Base-by-base conservation (phyloP, 768 basidiomycete species). In the Mycena polygramma region DNA sequence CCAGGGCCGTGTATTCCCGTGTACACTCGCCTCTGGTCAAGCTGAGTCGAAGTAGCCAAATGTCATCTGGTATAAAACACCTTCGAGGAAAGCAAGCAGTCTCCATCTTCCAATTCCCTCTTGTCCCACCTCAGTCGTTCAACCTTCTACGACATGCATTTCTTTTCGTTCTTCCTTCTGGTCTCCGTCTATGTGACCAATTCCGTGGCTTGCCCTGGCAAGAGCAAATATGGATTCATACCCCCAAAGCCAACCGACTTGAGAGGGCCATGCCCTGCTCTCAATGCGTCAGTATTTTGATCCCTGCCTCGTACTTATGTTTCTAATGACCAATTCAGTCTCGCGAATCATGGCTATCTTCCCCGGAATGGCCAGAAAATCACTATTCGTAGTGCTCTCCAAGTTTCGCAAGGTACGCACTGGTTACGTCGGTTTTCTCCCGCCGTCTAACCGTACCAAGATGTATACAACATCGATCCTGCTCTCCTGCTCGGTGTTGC, bases 281-380 rank as follows among this genome's bases (percentile, higher is more conserved):
- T 73, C 7, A 73, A 70, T 30, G 52, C 72, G 68, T 73, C 57
- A 54, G 68, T 57, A 5, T 4, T 20, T 22, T 11, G 37, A 51
- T 14, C 19, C 22, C 17, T 20, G 3, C 45, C 3, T 19, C 22
- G 10, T 62, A 19, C 11, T 39, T 30, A 24, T 37, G 7, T 22
- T 22, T 26, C 22, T 57, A 22, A 57, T 24, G 19, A 36, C 24
- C 22, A 6, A 43, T 43, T 4, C 45, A 66, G 69, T 11, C 68
- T 73, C 22, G 57, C 71, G 4, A 72, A 72, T 24, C 71, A 72
- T 45, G 71, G 71, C 6, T 73, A 66, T 54, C 69, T 73, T 45
- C 72, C 72, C 30, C 39, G 69, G 4, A 61, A 69, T 20, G 72
- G 69, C 41, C 26, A 61, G 24, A 70, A 73, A 35, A n/a, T 73